phyloP scores from a whole-genome alignment of 257 asterid species.

The Petrea volubilis region DNA sequence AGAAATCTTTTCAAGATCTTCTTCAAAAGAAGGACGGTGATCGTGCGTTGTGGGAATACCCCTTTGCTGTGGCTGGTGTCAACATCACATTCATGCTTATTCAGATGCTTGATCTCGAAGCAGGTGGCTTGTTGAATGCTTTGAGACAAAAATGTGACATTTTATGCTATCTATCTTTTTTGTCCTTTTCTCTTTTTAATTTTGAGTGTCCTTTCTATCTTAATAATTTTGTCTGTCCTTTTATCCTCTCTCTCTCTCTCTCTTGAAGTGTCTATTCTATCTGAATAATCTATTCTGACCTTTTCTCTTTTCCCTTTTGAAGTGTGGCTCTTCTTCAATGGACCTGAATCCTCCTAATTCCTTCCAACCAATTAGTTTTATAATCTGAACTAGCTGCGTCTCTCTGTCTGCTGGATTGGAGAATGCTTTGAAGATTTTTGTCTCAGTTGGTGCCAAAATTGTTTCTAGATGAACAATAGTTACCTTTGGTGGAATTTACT shows the following conservation, averaged over 20 bases:
- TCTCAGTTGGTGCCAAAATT: not conserved
- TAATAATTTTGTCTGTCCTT: no score
- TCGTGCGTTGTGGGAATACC: conserved; percentile 96
- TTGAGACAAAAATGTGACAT: conserved; percentile 11
- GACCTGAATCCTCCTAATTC: conserved; percentile 3
- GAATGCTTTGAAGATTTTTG: not conserved
- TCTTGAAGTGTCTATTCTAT: no score
- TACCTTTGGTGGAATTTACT: not conserved
- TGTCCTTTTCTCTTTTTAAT: not conserved
- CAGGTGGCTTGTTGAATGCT: conserved; percentile 50
- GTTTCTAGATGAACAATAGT: conserved; percentile 1
- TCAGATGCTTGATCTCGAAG: conserved; percentile 99
- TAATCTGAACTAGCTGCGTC: conserved; percentile 4
- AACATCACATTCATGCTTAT: conserved; percentile 97
- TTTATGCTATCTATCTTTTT: conserved; percentile 2
- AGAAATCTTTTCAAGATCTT: conserved; percentile 97
- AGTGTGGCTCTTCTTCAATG: conserved; percentile 1
- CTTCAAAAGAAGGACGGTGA: conserved; percentile 96
- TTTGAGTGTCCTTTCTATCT: no score
- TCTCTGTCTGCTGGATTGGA: conserved; percentile 9
- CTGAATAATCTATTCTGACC: not conserved
- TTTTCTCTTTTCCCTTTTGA: not conserved
- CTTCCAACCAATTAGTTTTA: not conserved
- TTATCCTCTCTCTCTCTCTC: no score
- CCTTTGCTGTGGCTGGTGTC: conserved; percentile 99